phyloP scores from a whole-genome alignment of 306 rosid species.

The Rosa persica region DNA sequence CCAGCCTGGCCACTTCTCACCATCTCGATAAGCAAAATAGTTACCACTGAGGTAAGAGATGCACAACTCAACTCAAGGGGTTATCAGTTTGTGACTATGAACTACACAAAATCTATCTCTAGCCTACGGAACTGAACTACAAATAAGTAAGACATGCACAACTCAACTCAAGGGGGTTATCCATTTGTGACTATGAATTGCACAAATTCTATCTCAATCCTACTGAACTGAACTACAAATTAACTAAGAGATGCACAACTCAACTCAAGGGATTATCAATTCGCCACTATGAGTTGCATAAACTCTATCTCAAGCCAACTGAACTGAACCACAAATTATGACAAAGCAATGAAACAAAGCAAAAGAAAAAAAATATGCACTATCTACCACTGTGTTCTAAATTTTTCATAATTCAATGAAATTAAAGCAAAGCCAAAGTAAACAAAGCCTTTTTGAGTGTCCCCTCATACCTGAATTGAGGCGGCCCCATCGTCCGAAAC shows the following conservation, averaged over 20 bases:
- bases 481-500: conserved; percentile 79
- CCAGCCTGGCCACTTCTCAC: neutral
- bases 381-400: neutral
- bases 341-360: neutral
- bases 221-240: neutral
- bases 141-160: neutral
- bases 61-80: neutral
- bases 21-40: neutral
- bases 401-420: neutral
- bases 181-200: neutral
- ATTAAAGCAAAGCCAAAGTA: neutral
- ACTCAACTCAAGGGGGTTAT: neutral
- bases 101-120: neutral
- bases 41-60: neutral
- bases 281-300: neutral
- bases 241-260: neutral
- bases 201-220: neutral
- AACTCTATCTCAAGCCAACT: neutral
- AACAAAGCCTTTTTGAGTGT: conserved; percentile 6
- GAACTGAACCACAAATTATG: neutral
- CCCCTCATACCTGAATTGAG: conserved; percentile 54
- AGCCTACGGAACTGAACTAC: neutral
- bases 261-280: neutral
- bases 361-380: neutral
- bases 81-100: neutral